Evolutionary conservation across 1,284 basidiomycete genomes (phyloP), one percentile per base, ranked within the genome.

Genomic region (Papiliotrema terrestris): DNA sequence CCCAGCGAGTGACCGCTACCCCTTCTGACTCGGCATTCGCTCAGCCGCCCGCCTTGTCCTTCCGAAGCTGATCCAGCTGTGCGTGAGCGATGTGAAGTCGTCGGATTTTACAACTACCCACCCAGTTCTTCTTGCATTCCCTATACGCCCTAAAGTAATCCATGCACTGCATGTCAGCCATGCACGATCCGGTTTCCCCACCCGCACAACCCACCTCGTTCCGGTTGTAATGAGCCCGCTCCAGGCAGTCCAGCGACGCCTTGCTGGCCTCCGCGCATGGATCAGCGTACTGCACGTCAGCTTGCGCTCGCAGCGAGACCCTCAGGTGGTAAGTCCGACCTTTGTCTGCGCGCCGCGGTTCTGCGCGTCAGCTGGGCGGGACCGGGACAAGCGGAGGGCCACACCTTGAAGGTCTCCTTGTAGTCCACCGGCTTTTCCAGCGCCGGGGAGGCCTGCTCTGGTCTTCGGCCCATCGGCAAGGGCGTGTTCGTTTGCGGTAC

Each of bases 81-180:
- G 23, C 39, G 39, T 41, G 17, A 41, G 39, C 39, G 20, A 6
- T 23, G 14, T 8, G 20, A 23, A 3, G 6, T 23, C 43, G 23
- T 41, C 43, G 3, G 11, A 22, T 45, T 6, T 3, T 6, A 23
- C 6, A 5, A 22, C 3, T 6, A 59, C 72, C 45, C 45, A 74
- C 72, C 74, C 74, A 77, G 61, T 69, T 73, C 45, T 65, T 67
- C 57, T 77, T 77, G 61, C 75, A 77, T 53, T 75, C 73, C 52
- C 72, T 56, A 56, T 77, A 77, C 20, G 71, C 73, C 49, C 65
- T 62, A 58, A 77, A 77, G 60, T 72, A 77, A 45, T 75, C 70
- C 55, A 72, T 64, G 57, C 75, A 76, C 74, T 76, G 47, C 26
- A 46, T 39, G 2, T 22, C 35, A 52, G 52, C 25, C 9, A 35